A percentile compares a stretch with the other conserved stretches of the same genome.
phyloP scores from a whole-genome alignment of 495 filamentous ascomycete species.

The Emericellopsis terricola region DNA sequence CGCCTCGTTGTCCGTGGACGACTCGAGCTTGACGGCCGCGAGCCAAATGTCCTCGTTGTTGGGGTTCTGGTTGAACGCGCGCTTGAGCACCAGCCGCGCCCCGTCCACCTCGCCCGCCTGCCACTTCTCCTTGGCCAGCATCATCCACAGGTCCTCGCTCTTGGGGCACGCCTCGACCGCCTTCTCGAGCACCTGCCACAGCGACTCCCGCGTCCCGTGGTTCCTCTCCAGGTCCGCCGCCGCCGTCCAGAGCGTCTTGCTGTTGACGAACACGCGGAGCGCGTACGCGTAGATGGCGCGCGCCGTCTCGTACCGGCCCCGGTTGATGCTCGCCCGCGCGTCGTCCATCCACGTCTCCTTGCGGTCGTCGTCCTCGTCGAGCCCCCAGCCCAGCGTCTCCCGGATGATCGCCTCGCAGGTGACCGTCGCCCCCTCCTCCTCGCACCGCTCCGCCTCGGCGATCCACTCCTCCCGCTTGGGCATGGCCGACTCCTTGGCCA shows the following conservation, averaged over 20 bases:
- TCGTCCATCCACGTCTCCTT: constrained; percentile 94
- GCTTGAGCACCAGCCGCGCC: constrained; percentile 62
- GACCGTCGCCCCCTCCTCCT: constrained; percentile 73
- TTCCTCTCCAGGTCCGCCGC: constrained; percentile 83
- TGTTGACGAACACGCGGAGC: constrained; percentile 69
- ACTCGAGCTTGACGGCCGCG: constrained; percentile 85
- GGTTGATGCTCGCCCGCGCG: constrained; percentile 55
- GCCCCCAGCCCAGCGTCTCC: constrained; percentile 80
- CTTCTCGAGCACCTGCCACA: constrained; percentile 76
- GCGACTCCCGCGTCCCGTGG: constrained; percentile 67
- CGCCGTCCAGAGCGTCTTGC: constrained; percentile 69
- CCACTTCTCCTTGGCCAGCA: constrained; percentile 88
- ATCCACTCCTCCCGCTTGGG: constrained; percentile 96
- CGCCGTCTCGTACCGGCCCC: constrained; percentile 74
- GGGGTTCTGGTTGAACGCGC: constrained; percentile 81
- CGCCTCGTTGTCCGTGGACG: constrained; percentile 62
- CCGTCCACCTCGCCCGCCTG: constrained; percentile 69
- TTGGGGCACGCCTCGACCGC: constrained; percentile 85
- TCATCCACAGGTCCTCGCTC: constrained; percentile 85
- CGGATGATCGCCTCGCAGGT: constrained; percentile 79
- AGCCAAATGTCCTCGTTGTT: constrained; percentile 97
- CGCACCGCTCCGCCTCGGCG: constrained; percentile 80
- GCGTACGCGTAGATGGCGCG: constrained; percentile 87
- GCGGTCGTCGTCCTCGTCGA: constrained; percentile 94
- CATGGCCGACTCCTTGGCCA: constrained; percentile 88